phyloP scores from a whole-genome alignment of 331 rosid species.

The Stylosanthes scabra region DNA sequence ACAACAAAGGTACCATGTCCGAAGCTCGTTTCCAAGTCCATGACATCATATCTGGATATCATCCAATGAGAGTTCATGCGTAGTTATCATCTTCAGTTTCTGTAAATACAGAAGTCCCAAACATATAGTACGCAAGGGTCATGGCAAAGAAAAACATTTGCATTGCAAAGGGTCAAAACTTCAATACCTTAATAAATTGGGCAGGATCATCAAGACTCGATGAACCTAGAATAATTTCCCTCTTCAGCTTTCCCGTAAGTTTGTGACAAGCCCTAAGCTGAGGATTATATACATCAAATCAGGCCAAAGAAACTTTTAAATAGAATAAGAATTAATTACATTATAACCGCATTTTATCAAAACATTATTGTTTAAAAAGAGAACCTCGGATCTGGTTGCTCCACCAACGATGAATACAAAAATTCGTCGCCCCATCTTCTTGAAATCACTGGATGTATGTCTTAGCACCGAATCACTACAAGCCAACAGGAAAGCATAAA shows the following conservation, averaged over 20 bases:
- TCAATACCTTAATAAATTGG: constrained; percentile 75
- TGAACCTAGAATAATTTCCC: constrained; percentile 92
- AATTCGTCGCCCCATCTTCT: constrained; percentile 88
- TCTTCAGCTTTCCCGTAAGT: constrained; percentile 80
- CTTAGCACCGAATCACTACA: constrained; percentile 84
- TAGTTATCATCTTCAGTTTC: constrained; percentile 81
- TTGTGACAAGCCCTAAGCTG: constrained; percentile 98
- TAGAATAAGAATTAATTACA: neutral
- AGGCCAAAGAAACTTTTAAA: neutral
- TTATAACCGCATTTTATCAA: constrained; percentile 3
- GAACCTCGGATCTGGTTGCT: constrained; percentile 97
- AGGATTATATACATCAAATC: constrained; percentile 32
- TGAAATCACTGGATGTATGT: constrained; percentile 90
- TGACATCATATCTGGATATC: constrained; percentile 77
- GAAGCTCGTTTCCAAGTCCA: constrained; percentile 37
- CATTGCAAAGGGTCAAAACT: constrained; percentile 8
- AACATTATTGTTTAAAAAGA: neutral
- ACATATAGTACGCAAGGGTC: constrained; percentile 12
- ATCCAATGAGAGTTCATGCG: constrained; percentile 77
- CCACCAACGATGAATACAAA: constrained; percentile 95
- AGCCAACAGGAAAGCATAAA: constrained; percentile 29
- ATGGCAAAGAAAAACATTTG: constrained; percentile 21
- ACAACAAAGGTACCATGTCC: neutral
- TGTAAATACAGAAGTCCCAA: constrained; percentile 47
- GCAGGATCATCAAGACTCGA: constrained; percentile 93